These are phyloP conservation scores for Cicer arietinum DNA, from an alignment of 306 rosid species.

Conservation along the genomic window DNA sequence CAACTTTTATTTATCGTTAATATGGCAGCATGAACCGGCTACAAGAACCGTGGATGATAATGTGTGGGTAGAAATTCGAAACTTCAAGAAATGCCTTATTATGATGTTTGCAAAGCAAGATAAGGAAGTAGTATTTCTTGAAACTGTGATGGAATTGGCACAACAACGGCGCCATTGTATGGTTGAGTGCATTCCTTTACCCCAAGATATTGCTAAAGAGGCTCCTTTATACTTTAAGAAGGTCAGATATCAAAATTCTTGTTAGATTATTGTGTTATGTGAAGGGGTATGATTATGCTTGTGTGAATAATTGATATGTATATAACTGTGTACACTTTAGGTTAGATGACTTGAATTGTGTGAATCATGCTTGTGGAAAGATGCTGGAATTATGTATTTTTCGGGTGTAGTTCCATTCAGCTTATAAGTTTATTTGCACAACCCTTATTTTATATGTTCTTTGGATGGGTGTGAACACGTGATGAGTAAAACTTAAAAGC, in stretches of 20 bases:
- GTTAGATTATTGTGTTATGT: too few relatives aligned
- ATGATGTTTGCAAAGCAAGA: slow-evolving; percentile 94
- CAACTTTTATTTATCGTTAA: slow-evolving; percentile 8
- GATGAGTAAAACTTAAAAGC: slow-evolving; percentile 9
- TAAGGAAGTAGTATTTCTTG: slow-evolving; percentile 87
- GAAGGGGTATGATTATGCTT: too few relatives aligned
- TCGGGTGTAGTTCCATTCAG: not conserved
- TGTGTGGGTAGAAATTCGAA: slow-evolving; percentile 86
- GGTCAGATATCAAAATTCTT: slow-evolving; percentile 49
- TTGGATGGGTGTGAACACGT: not conserved
- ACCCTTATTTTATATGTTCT: not conserved
- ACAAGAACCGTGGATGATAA: slow-evolving; percentile 77
- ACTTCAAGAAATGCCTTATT: slow-evolving; percentile 93
- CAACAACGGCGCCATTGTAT: slow-evolving; percentile 80
- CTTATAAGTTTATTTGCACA: not conserved
- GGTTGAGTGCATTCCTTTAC: slow-evolving; percentile 88
- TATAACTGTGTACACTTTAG: too few relatives aligned
- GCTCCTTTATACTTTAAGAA: slow-evolving; percentile 90
- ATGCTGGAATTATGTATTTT: slow-evolving; percentile 3
- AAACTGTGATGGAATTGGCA: slow-evolving; percentile 86
- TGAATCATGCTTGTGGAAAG: not conserved
- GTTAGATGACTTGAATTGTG: too few relatives aligned
- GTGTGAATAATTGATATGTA: too few relatives aligned
- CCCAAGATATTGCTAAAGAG: slow-evolving; percentile 73
- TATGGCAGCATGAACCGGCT: slow-evolving; percentile 81